Evolutionary conservation across 257 asterid genomes (phyloP).

Genomic region (Capsicum rhomboideum): DNA sequence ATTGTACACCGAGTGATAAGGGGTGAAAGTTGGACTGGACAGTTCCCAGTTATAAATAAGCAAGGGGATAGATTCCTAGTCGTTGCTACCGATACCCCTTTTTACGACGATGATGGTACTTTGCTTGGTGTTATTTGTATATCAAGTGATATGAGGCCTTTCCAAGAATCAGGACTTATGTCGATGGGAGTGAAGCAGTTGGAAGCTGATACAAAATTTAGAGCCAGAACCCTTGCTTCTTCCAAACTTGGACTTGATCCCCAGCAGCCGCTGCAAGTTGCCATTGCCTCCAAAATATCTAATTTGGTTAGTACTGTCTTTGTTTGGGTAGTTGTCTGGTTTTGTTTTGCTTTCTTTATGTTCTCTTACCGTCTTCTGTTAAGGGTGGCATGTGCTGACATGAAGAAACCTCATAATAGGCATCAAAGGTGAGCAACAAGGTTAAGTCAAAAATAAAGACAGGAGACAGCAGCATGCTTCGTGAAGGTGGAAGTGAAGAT

Average conservation of each 20-base stretch:
- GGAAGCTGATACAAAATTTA: slow-evolving; percentile 33
- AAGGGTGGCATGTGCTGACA: too few relatives aligned
- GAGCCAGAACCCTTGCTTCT: slow-evolving; percentile 43
- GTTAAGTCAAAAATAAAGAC: slow-evolving; percentile 69
- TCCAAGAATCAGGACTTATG: slow-evolving; percentile 31
- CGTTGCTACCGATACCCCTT: slow-evolving; percentile 60
- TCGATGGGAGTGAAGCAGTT: slow-evolving; percentile 17
- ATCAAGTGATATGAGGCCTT: slow-evolving; percentile 54
- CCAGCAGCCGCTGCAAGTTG: slow-evolving; percentile 77
- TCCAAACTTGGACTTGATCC: slow-evolving; percentile 62
- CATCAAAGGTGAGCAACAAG: slow-evolving; percentile 79
- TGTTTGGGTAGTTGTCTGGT: not conserved
- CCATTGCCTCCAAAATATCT: slow-evolving; percentile 78
- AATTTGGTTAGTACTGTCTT: slow-evolving; percentile 51
- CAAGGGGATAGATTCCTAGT: slow-evolving; percentile 49
- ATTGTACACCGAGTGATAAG: slow-evolving; percentile 37
- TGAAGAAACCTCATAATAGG: slow-evolving; percentile 26
- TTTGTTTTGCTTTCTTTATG: not conserved
- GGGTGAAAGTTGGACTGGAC: slow-evolving; percentile 86
- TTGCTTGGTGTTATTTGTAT: slow-evolving; percentile 62
- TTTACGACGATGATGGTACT: slow-evolving; percentile 70
- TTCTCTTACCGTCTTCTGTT: not conserved
- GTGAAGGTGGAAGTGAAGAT: slow-evolving; percentile 67
- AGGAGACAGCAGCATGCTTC: slow-evolving; percentile 35
- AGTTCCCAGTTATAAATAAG: slow-evolving; percentile 63